Conservation (phyloP, 2,329 filamentous ascomycete species). For the Setomelanomma holmii region DNA sequence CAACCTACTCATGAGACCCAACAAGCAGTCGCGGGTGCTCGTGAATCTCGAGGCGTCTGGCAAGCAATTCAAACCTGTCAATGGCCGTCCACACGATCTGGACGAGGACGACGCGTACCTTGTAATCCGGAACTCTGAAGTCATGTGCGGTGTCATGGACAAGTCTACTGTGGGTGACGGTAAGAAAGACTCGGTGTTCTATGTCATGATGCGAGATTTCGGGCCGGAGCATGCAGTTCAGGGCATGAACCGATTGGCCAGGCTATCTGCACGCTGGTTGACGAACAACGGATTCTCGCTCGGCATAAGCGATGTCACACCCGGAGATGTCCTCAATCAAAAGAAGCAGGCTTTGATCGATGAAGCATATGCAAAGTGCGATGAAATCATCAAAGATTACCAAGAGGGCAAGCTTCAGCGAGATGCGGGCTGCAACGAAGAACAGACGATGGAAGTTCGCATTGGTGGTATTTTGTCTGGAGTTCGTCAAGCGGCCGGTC, state of each 20-base stretch:
- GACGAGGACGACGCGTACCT: slow-evolving; percentile 81
- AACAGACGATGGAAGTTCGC: slow-evolving; percentile 57
- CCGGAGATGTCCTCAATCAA: slow-evolving; percentile 71
- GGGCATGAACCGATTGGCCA: slow-evolving; percentile 93
- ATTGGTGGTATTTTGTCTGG: slow-evolving; percentile 92
- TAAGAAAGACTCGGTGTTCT: slow-evolving; percentile 98
- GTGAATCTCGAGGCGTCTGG: slow-evolving; percentile 95
- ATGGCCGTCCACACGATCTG: slow-evolving; percentile 75
- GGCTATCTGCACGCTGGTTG: slow-evolving; percentile 85
- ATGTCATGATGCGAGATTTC: slow-evolving; percentile 93
- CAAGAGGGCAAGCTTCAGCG: slow-evolving; percentile 83
- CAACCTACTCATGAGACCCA: slow-evolving; percentile 88
- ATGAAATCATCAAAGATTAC: slow-evolving; percentile 82
- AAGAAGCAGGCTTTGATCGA: slow-evolving; percentile 80
- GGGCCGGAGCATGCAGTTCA: slow-evolving; percentile 86
- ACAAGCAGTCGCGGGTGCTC: slow-evolving; percentile 79
- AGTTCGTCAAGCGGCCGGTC: slow-evolving; percentile 89
- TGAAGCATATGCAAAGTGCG: slow-evolving; percentile 79
- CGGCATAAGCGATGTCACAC: slow-evolving; percentile 92
- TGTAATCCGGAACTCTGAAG: slow-evolving; percentile 92
- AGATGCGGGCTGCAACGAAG: slow-evolving; percentile 86
- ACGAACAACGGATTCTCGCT: slow-evolving; percentile 95
- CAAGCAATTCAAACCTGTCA: slow-evolving; percentile 74
- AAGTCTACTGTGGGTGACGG: slow-evolving; percentile 96
- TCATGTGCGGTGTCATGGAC: slow-evolving; percentile 98